Percentiles rank a stretch among this genome's conserved stretches.
phyloP scores from a whole-genome alignment of 2,329 filamentous ascomycete species.

The Alternaria rosae region DNA sequence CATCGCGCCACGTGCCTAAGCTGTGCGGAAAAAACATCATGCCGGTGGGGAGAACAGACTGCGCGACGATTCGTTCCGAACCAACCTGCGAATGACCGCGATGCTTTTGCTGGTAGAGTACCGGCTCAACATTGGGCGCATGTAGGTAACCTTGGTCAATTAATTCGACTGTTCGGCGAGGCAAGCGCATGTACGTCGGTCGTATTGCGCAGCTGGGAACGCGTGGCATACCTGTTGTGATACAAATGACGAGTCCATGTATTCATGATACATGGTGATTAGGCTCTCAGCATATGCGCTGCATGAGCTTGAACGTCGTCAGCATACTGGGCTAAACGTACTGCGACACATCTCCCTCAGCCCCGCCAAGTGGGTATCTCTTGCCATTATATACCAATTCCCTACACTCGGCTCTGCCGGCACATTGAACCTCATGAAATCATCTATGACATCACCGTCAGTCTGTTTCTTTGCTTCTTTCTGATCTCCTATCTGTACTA shows the following conservation, averaged over 20 bases:
- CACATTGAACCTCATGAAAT: neutral
- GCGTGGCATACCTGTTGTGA: neutral
- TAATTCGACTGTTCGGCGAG: neutral
- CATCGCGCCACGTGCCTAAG: neutral
- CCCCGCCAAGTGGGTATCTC: neutral
- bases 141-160: neutral
- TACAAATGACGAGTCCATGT: neutral
- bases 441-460: neutral
- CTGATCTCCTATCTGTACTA: neutral
- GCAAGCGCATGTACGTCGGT: neutral
- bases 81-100: neutral
- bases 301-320: neutral
- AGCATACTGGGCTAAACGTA: neutral
- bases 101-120: neutral
- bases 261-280: neutral
- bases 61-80: neutral
- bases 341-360: neutral
- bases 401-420: neutral
- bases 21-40: neutral
- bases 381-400: neutral
- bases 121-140: neutral
- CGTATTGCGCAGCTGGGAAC: neutral
- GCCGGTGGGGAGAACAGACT: neutral
- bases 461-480: neutral
- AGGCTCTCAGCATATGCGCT: neutral